These are phyloP conservation scores for Spencermartinsiella europaea DNA, from an alignment of 805 yeast genomes.

Conservation along the genomic window DNA sequence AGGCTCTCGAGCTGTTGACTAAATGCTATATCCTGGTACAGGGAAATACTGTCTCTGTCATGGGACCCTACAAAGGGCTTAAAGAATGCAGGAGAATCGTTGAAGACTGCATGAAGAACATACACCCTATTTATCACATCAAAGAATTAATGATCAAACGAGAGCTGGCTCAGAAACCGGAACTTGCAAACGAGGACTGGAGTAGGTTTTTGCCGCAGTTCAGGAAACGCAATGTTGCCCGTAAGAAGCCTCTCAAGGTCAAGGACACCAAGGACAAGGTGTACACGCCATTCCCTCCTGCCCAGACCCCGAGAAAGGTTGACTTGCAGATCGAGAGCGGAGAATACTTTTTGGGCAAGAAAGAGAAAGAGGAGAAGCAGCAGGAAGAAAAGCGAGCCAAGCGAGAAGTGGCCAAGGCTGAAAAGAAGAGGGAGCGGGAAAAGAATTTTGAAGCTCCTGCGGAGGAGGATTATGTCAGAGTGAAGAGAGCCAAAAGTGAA, in stretches of 20 bases:
- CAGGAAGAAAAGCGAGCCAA: constrained; percentile 72
- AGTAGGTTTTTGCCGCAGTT: constrained; percentile 92
- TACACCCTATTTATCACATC: constrained; percentile 97
- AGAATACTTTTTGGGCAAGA: constrained; percentile 90
- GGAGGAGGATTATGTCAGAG: constrained; percentile 51
- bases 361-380: constrained; percentile 68
- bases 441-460: constrained; percentile 84
- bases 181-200: constrained; percentile 95
- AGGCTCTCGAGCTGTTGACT: constrained; percentile 92
- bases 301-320: constrained; percentile 92
- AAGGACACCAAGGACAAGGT: constrained; percentile 68
- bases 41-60: constrained; percentile 93
- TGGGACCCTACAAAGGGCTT: constrained; percentile 94
- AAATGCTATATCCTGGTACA: constrained; percentile 93
- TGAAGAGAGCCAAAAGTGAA: constrained; percentile 27
- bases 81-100: constrained; percentile 90
- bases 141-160: constrained; percentile 97
- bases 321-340: constrained; percentile 97
- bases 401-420: constrained; percentile 64
- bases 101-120: constrained; percentile 94
- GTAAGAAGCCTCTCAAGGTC: constrained; percentile 76
- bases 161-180: constrained; percentile 92
- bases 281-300: constrained; percentile 99
- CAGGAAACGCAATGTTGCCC: constrained; percentile 92
- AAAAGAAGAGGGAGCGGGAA: constrained; percentile 62